These are phyloP conservation scores for Fusarium siculi DNA, from an alignment of 2,329 filamentous ascomycete genomes.

Conservation along the genomic window DNA sequence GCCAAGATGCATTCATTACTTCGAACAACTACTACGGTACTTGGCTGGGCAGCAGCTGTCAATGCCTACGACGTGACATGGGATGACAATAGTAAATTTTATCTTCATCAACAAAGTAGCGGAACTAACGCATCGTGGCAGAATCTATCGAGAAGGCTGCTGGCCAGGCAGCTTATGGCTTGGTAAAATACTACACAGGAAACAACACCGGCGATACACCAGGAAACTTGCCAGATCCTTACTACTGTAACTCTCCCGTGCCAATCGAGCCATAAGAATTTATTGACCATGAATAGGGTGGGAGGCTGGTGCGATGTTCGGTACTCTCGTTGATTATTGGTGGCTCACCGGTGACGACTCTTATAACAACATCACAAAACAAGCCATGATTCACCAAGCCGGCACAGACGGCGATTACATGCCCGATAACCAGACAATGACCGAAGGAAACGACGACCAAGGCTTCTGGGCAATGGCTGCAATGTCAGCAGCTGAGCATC, in stretches of 20 bases:
- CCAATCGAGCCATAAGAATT: constrained; percentile 37
- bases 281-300: constrained; percentile 60
- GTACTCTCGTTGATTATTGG: constrained; percentile 78
- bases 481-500: constrained; percentile 81
- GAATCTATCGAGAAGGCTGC: constrained; percentile 63
- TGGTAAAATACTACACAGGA: constrained; percentile 64
- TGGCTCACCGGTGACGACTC: constrained; percentile 72
- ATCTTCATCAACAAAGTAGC: background rate
- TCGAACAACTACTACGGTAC: constrained; percentile 12
- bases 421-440: constrained; percentile 72
- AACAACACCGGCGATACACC: constrained; percentile 69
- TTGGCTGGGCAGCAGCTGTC: constrained; percentile 28
- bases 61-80: constrained; percentile 34
- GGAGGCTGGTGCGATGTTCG: constrained; percentile 79
- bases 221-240: constrained; percentile 68
- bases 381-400: constrained; percentile 70
- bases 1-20: constrained; percentile 37
- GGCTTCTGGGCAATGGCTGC: constrained; percentile 88
- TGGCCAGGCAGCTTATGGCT: constrained; percentile 57
- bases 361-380: constrained; percentile 69
- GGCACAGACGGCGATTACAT: constrained; percentile 71
- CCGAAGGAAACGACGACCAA: constrained; percentile 78
- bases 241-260: constrained; percentile 67
- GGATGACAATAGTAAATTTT: constrained; percentile 36
- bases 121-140: constrained; percentile 36